Percentiles rank a stretch among this genome's conserved stretches.
phyloP scores from a whole-genome alignment of 2,329 filamentous ascomycete genomes.

The Epicoccum sorghinum region DNA sequence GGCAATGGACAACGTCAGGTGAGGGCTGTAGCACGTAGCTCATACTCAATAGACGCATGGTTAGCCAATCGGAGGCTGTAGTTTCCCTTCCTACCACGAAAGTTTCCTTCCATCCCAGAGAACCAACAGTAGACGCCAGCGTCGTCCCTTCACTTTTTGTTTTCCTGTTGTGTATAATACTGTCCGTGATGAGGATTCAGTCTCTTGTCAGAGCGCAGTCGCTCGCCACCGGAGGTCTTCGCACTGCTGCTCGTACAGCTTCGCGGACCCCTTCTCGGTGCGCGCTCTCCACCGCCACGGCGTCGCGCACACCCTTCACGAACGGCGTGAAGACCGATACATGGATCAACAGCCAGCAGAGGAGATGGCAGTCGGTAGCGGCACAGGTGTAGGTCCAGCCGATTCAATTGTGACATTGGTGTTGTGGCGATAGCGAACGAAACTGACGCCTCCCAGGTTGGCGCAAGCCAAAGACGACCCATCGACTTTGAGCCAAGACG shows the following conservation, averaged over 20 bases:
- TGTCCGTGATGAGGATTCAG: conserved; percentile 43
- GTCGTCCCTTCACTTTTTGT: conserved; percentile 34
- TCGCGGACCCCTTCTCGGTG: conserved; percentile 37
- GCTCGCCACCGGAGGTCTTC: conserved; percentile 38
- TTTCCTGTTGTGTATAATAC: conserved; percentile 16
- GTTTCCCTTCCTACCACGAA: background rate
- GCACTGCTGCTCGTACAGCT: conserved; percentile 33
- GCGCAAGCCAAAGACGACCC: conserved; percentile 65
- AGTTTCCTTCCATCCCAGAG: conserved; percentile 27
- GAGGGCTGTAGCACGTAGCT: conserved; percentile 6
- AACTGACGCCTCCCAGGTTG: conserved; percentile 39
- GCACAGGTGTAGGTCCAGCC: conserved; percentile 45
- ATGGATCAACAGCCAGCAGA: conserved; percentile 40
- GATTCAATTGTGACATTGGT: background rate
- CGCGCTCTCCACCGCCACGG: conserved; percentile 42
- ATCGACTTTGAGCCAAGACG: conserved; percentile 63
- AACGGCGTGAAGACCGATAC: conserved; percentile 37
- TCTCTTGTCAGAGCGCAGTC: conserved; percentile 43
- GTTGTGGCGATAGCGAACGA: conserved; percentile 12
- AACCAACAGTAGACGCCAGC: conserved; percentile 29
- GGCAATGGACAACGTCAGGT: conserved; percentile 22
- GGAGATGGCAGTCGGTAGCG: conserved; percentile 46
- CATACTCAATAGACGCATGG: background rate
- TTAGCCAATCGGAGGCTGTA: conserved; percentile 3
- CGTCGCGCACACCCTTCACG: conserved; percentile 34